Evolutionary conservation across 1,139 yeast species (phyloP).

Genomic region (Scheffersomyces lignicola): DNA sequence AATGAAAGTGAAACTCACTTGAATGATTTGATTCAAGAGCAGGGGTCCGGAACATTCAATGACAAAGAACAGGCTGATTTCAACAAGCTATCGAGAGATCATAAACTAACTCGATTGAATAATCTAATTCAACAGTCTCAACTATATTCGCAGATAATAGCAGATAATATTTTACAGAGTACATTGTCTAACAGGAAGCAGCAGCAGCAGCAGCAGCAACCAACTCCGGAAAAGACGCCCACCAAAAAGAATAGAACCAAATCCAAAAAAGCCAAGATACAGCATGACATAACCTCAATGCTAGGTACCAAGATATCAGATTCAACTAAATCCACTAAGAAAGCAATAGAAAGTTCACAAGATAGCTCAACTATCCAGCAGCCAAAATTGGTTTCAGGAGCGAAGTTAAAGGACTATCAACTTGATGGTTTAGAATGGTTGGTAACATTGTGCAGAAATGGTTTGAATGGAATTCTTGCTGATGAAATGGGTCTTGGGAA

Average conservation of each 20-base stretch:
- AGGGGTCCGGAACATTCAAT: constrained; percentile 2
- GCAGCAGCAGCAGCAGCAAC: constrained; percentile 11
- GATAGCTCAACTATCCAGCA: constrained; percentile 38
- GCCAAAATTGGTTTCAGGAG: constrained; percentile 68
- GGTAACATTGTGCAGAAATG: constrained; percentile 84
- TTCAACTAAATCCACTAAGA: constrained; percentile 21
- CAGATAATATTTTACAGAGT: constrained; percentile 66
- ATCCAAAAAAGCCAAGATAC: constrained; percentile 8
- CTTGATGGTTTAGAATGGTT: constrained; percentile 91
- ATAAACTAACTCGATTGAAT: constrained; percentile 62
- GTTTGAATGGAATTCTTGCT: constrained; percentile 90
- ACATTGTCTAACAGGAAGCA: constrained; percentile 24
- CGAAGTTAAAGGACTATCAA: constrained; percentile 77
- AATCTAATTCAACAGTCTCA: constrained; percentile 80
- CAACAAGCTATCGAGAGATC: constrained; percentile 35
- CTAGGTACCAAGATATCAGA: constrained; percentile 19
- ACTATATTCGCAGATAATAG: constrained; percentile 77
- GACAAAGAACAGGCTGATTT: constrained; percentile 39
- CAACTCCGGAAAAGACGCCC: constrained; percentile 16
- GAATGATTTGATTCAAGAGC: constrained; percentile 7
- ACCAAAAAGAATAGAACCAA: constrained; percentile 14
- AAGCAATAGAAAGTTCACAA: constrained; percentile 25
- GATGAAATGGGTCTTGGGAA: constrained; percentile 98
- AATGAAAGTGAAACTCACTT: constrained; percentile 8
- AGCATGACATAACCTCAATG: constrained; percentile 25